These are phyloP conservation scores for Xylaria scruposa DNA, from an alignment of 495 filamentous ascomycete genomes.

Conservation along the genomic window DNA sequence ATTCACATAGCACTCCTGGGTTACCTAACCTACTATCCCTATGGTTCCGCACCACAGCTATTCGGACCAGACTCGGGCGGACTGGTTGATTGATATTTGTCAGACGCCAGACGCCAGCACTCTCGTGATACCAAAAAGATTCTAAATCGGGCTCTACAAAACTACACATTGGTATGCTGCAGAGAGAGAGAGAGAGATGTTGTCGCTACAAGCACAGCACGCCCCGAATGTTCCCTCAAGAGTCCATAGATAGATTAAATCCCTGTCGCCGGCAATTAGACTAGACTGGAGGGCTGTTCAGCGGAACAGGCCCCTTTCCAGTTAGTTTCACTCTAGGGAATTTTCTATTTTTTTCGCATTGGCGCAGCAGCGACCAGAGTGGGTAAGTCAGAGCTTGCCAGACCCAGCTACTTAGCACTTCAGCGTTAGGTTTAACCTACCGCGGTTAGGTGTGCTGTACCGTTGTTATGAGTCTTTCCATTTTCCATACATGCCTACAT, in stretches of 20 bases:
- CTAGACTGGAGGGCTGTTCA: constrained; percentile 18
- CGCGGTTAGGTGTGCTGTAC: not conserved
- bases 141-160: constrained; percentile 15
- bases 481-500: not conserved
- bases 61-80: constrained; percentile 3
- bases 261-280: constrained; percentile 19
- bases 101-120: constrained; percentile 2
- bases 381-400: constrained; percentile 5
- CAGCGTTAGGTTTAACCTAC: constrained; percentile 1
- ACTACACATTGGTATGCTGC: not conserved
- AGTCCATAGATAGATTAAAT: not conserved
- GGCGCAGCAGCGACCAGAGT: constrained; percentile 12
- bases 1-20: not conserved
- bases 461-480: not conserved
- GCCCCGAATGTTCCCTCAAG: not conserved
- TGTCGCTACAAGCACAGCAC: not conserved
- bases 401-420: not conserved
- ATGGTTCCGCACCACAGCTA: not conserved
- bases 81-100: constrained; percentile 9
- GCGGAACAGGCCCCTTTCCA: constrained; percentile 11
- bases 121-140: not conserved
- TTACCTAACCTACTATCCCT: not conserved
- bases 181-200: not conserved
- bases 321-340: constrained; percentile 3
- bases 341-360: constrained; percentile 26